Base-by-base conservation (phyloP, 1,139 yeast species). In the Protomyces pachydermus region DNA sequence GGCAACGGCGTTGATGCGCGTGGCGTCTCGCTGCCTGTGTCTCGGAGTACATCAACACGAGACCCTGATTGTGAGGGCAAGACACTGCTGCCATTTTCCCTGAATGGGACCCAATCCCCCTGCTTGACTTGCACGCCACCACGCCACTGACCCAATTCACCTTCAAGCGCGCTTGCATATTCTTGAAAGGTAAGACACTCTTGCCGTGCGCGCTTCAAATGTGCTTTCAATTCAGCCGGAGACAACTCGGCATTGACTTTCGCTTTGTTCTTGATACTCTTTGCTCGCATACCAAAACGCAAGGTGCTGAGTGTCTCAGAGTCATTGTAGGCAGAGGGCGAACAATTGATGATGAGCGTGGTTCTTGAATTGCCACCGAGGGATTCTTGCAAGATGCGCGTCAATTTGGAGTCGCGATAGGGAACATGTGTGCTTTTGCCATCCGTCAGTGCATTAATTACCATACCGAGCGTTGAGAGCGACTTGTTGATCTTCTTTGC, bases 361-460 rank as follows among this genome's bases (percentile, higher is more conserved):
- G 97, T 91, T 65, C 93, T 78, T 1, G 95, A 85, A 73, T 91
- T 90, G 1, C 97, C 97, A 2, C 96, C 96, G 32, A 91, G 77
- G 0, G 95, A 85, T 70, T 89, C 95, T 73, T 89, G 95, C 52
- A 91, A 76, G 14, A 91, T 84, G 66, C 96, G 79, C 0, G 97
- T 90, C 65, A 91, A 79, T 70, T 88, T 88, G 0, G 96, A 88
- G 71, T 89, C 96, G 67, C 96, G 78, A 70, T 88, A 89, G 0
- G 95, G 95, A 3, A 87, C 77, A 73, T 87, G 90, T 0, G 83
- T 77, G 1, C 85, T 78, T 68, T 81, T 83, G 2, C 85, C 82
- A 70, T 87, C 95, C 0, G 95, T 86, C 62, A 91, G 79, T 0
- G 93, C 82, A 70, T 88, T 85, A 60, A 90, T 88, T 18, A 90